A percentile compares a stretch with the other conserved stretches of the same genome.
Conservation (phyloP, 108 stramenopile species). For the Discostella pseudostelligera region DNA sequence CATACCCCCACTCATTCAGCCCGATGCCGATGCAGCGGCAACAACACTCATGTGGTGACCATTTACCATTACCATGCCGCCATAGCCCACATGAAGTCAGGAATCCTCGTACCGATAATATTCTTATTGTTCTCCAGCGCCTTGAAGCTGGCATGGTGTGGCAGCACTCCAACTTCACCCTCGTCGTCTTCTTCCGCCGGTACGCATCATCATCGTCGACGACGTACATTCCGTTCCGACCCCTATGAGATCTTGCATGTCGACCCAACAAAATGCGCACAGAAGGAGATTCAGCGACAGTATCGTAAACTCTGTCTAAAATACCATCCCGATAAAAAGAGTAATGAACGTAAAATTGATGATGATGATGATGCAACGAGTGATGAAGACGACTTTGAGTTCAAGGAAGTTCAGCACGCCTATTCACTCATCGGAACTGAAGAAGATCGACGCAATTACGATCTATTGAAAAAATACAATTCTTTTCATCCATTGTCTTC, state of each 20-base stretch:
- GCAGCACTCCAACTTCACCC: neutral
- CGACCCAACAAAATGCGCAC: constrained; percentile 22
- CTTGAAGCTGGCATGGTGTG: neutral
- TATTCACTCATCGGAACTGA: constrained; percentile 63
- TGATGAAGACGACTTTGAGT: constrained; percentile 49
- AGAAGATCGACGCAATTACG: constrained; percentile 51
- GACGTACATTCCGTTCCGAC: constrained; percentile 30
- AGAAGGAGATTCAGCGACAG: constrained; percentile 57
- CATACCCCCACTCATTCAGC: no score
- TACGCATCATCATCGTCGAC: neutral
- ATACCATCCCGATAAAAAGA: constrained; percentile 80
- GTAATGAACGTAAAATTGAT: constrained; percentile 28
- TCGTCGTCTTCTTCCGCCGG: neutral
- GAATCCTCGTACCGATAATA: neutral
- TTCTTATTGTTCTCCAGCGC: neutral
- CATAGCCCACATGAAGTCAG: no score
- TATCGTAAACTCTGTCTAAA: constrained; percentile 67
- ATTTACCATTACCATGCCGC: no score
- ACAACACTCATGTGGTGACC: no score
- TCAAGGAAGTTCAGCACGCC: constrained; percentile 78
- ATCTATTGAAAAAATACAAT: constrained; percentile 19
- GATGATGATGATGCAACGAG: neutral
- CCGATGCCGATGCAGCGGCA: no score
- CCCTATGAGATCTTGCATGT: constrained; percentile 67
- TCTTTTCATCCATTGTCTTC: neutral